A percentile compares a stretch with the other conserved stretches of the same genome.
phyloP scores from a whole-genome alignment of 2,329 filamentous ascomycete species.

The Diaporthe capsici region DNA sequence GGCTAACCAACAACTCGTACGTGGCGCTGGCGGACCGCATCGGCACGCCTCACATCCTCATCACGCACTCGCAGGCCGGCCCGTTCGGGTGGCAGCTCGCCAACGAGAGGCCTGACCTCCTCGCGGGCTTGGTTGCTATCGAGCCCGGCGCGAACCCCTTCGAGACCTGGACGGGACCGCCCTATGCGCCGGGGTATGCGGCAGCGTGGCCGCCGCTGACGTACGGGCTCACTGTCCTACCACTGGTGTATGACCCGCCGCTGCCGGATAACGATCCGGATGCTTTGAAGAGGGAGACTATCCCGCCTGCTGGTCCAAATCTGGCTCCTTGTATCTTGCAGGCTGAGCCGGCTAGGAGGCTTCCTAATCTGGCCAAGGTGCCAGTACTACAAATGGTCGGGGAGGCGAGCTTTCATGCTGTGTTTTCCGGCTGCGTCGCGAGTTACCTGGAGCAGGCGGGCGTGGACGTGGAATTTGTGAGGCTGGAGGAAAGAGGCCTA shows the following conservation, averaged over 20 bases:
- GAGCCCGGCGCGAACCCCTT: constrained; percentile 70
- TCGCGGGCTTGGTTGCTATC: constrained; percentile 64
- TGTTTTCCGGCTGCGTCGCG: constrained; percentile 60
- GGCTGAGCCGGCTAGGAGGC: constrained; percentile 51
- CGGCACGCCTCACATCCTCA: constrained; percentile 52
- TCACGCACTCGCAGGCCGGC: constrained; percentile 66
- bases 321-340: constrained; percentile 52
- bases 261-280: constrained; percentile 45
- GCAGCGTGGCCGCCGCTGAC: neutral
- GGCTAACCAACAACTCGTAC: constrained; percentile 35
- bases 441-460: constrained; percentile 60
- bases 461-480: constrained; percentile 55
- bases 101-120: constrained; percentile 62
- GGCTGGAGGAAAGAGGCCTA: constrained; percentile 56
- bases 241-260: constrained; percentile 50
- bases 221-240: constrained; percentile 47
- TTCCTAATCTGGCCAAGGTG: constrained; percentile 53
- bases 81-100: constrained; percentile 62
- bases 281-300: constrained; percentile 49
- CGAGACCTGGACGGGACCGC: neutral
- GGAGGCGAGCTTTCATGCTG: constrained; percentile 59
- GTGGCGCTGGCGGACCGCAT: constrained; percentile 37
- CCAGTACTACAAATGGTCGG: constrained; percentile 57
- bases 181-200: constrained; percentile 14
- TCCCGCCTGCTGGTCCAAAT: constrained; percentile 45